phyloP scores from a whole-genome alignment of 352 stramenopile species.

The Salisapilia sapeloensis region DNA sequence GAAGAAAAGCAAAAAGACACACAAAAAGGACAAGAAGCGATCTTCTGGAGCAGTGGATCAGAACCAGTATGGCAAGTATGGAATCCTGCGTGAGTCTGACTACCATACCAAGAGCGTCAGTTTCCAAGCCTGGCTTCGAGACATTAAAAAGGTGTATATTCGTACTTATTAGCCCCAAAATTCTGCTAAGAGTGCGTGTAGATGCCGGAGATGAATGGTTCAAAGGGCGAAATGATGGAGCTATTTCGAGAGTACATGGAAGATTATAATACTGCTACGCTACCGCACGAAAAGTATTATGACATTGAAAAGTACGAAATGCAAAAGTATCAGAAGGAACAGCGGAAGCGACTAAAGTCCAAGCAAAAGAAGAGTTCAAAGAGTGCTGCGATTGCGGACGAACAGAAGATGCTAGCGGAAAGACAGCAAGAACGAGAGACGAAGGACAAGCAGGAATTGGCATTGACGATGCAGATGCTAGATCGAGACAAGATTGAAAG shows the following conservation, averaged over 20 bases:
- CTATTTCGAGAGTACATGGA: constrained; percentile 89
- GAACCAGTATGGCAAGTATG: constrained; percentile 92
- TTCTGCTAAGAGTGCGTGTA: constrained; percentile 1
- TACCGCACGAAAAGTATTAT: constrained; percentile 96
- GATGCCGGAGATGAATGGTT: constrained; percentile 68
- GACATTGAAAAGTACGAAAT: constrained; percentile 97
- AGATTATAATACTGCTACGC: constrained; percentile 96
- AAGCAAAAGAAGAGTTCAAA: constrained; percentile 19
- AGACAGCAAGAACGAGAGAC: constrained; percentile 24
- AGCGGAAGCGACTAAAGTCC: too few species aligned
- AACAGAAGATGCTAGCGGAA: constrained; percentile 48
- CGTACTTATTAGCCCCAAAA: background rate
- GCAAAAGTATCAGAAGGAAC: constrained; percentile 80
- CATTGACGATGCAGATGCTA: constrained; percentile 62
- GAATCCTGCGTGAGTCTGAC: constrained; percentile 88
- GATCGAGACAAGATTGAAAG: constrained; percentile 72
- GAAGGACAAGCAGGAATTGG: constrained; percentile 61
- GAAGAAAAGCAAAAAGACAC: constrained; percentile 14
- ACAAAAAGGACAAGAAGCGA: constrained; percentile 9
- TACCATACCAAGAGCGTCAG: constrained; percentile 82
- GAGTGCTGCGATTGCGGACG: constrained; percentile 16
- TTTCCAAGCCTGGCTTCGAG: constrained; percentile 90
- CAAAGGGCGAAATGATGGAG: constrained; percentile 81
- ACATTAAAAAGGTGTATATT: constrained; percentile 79
- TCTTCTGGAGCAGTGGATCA: constrained; percentile 61